phyloP scores from a whole-genome alignment of 2,329 filamentous ascomycete genomes.

The Fusarium sp. region DNA sequence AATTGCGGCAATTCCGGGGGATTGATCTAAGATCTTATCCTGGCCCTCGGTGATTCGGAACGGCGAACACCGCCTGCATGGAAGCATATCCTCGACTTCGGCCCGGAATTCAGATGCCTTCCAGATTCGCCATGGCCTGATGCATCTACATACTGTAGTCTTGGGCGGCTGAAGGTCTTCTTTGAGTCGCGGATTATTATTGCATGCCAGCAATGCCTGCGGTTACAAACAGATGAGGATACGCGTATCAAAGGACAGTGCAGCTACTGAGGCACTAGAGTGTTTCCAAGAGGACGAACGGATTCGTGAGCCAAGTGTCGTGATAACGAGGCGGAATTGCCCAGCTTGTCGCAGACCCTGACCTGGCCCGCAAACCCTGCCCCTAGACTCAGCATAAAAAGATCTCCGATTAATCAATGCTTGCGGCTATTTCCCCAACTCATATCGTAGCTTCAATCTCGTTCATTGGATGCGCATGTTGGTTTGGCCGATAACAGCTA shows the following conservation, averaged over 20 bases:
- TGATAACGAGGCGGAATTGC: conserved; percentile 14
- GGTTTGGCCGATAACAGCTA: conserved; percentile 19
- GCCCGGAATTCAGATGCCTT: conserved; percentile 35
- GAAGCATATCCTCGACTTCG: conserved; percentile 29
- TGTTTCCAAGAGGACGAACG: conserved; percentile 19
- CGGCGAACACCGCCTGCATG: conserved; percentile 46
- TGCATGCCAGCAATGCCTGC: not conserved
- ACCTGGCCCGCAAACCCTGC: conserved; percentile 16
- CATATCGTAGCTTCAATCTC: not conserved
- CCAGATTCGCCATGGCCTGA: conserved; percentile 18
- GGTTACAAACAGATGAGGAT: not conserved
- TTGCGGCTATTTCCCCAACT: conserved; percentile 16
- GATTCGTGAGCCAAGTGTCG: not conserved
- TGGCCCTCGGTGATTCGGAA: conserved; percentile 48
- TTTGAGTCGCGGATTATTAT: not conserved
- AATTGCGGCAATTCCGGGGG: conserved; percentile 48
- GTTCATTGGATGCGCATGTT: conserved; percentile 14
- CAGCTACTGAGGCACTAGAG: conserved; percentile 18
- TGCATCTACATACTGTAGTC: conserved; percentile 4
- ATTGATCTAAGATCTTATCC: conserved; percentile 52
- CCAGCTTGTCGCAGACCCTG: conserved; percentile 23
- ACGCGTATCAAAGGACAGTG: conserved; percentile 1
- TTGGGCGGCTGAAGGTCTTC: not conserved
- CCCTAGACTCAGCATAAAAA: conserved; percentile 28
- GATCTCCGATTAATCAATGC: conserved; percentile 20